Percentiles rank a stretch among this genome's conserved stretches.
Conservation (phyloP, 2,329 filamentous ascomycete species). For the Pyricularia sp. region DNA sequence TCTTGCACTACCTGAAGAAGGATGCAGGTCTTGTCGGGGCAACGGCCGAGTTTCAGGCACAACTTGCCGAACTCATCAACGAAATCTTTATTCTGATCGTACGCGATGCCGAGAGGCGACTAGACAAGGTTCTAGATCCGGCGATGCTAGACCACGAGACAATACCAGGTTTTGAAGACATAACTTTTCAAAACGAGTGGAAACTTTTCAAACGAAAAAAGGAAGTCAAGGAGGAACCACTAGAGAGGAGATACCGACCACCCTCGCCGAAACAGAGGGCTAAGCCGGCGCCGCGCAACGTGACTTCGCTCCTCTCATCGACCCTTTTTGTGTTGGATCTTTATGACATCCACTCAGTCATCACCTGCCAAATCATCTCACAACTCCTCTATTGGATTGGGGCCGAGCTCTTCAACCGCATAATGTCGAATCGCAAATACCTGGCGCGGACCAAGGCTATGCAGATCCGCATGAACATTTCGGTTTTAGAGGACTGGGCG, state of each 20-base stretch:
- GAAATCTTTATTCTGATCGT: conserved; percentile 99
- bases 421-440: conserved; percentile 94
- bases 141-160: conserved; percentile 98
- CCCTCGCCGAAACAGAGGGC: conserved; percentile 89
- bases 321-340: conserved; percentile 94
- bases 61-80: conserved; percentile 89
- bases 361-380: conserved; percentile 81
- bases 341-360: conserved; percentile 98
- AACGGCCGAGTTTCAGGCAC: conserved; percentile 82
- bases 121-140: conserved; percentile 89
- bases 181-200: conserved; percentile 97
- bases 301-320: conserved; percentile 89
- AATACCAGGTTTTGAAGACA: conserved; percentile 93
- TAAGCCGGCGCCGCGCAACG: conserved; percentile 86
- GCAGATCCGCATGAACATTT: conserved; percentile 99
- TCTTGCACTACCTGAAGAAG: conserved; percentile 97
- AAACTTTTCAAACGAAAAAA: conserved; percentile 90
- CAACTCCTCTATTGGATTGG: conserved; percentile 95
- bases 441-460: conserved; percentile 95
- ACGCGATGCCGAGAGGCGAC: conserved; percentile 84
- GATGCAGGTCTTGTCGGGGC: conserved; percentile 72
- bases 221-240: conserved; percentile 80
- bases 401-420: conserved; percentile 91
- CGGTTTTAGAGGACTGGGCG: conserved; percentile 91
- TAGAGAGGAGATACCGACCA: conserved; percentile 83